Evolutionary conservation across 208 protist species (phyloP).

Genomic region (Wallacemonas sp.): DNA sequence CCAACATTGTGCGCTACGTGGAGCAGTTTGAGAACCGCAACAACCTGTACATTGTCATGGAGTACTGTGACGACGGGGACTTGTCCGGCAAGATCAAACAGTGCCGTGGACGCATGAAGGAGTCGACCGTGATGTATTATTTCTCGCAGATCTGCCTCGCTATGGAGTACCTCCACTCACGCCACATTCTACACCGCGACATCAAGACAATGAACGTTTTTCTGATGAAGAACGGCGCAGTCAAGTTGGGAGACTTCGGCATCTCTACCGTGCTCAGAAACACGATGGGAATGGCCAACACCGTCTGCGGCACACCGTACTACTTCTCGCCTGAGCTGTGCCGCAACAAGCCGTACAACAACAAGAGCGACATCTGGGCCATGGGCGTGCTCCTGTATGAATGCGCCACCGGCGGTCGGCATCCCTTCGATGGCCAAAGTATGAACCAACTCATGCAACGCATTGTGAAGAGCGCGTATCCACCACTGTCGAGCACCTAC

Average conservation of each 20-base stretch:
- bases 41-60: constrained; percentile 93
- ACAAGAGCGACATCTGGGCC: constrained; percentile 96
- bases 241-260: constrained; percentile 94
- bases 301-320: constrained; percentile 93
- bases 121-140: constrained; percentile 85
- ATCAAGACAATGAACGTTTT: constrained; percentile 95
- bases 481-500: constrained; percentile 83
- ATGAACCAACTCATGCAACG: constrained; percentile 94
- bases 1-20: constrained; percentile 92
- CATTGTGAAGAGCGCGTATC: constrained; percentile 84
- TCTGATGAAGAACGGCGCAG: constrained; percentile 88
- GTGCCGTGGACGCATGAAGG: constrained; percentile 71
- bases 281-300: constrained; percentile 92
- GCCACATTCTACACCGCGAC: constrained; percentile 93
- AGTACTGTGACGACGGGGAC: constrained; percentile 91
- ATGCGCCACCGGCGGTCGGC: constrained; percentile 71
- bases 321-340: constrained; percentile 96
- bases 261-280: constrained; percentile 90
- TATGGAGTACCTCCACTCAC: constrained; percentile 91
- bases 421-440: constrained; percentile 93
- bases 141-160: constrained; percentile 92
- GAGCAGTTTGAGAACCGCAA: constrained; percentile 91
- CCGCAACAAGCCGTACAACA: constrained; percentile 94
- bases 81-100: constrained; percentile 70
- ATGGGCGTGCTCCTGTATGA: constrained; percentile 90